Evolutionary conservation across 495 filamentous ascomycete genomes (phyloP).

Genomic region (Neurospora sp.): DNA sequence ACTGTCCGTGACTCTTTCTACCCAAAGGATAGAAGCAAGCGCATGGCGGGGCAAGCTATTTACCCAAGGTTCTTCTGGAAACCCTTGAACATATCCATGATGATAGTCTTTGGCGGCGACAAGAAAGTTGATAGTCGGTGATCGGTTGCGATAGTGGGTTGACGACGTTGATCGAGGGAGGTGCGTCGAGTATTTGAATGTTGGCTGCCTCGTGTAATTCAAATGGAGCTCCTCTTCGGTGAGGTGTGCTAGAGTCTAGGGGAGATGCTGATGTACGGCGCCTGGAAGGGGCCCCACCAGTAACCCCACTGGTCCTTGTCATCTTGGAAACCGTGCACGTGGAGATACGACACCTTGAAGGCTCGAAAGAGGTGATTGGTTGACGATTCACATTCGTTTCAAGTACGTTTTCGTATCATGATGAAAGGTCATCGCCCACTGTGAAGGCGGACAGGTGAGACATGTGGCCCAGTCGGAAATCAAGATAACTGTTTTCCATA

Average conservation of each 20-base stretch:
- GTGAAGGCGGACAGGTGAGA: neutral
- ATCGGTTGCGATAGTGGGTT: neutral
- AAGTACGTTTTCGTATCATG: neutral
- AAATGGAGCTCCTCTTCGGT: neutral
- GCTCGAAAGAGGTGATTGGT: neutral
- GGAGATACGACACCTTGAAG: neutral
- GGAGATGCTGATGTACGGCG: neutral
- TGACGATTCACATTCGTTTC: neutral
- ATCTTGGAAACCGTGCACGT: neutral
- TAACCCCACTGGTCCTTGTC: conserved; percentile 8
- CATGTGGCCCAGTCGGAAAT: neutral
- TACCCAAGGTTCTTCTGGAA: conserved; percentile 26
- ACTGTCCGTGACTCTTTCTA: neutral
- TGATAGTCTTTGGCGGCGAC: neutral
- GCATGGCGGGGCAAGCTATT: neutral
- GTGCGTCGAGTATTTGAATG: neutral
- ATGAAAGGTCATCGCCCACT: neutral
- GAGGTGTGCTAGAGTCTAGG: neutral
- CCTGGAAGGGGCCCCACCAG: neutral
- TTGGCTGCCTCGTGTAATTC: neutral
- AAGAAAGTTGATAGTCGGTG: neutral
- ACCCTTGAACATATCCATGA: conserved; percentile 28
- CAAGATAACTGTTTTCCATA: neutral
- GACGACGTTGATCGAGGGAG: conserved; percentile 6
- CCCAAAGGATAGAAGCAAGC: neutral